A percentile compares a stretch with the other conserved stretches of the same genome.
Evolutionary conservation across 2,329 filamentous ascomycete species (phyloP).

Genomic region (Calonectria multiphialidica): DNA sequence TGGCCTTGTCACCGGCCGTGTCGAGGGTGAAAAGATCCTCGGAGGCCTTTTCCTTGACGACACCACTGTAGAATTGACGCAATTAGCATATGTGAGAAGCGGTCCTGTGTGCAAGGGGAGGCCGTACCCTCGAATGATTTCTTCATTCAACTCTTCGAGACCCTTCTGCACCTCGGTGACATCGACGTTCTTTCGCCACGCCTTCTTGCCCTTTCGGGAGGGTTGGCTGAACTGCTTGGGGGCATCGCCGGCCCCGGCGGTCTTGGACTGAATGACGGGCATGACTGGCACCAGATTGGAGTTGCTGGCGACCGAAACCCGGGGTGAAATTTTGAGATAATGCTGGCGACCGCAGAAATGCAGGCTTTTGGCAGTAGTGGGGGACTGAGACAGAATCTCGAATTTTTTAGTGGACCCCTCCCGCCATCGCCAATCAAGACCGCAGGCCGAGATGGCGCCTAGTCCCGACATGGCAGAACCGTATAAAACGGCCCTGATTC

Average conservation of each 20-base stretch:
- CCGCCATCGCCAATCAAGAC: slow-evolving; percentile 4
- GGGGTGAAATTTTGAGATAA: slow-evolving; percentile 26
- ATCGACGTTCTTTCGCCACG: slow-evolving; percentile 98
- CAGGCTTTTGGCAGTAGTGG: slow-evolving; percentile 35
- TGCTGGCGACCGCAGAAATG: slow-evolving; percentile 28
- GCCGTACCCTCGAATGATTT: slow-evolving; percentile 88
- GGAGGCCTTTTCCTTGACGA: slow-evolving; percentile 85
- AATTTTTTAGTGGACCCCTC: slow-evolving; percentile 45
- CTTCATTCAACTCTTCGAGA: slow-evolving; percentile 85
- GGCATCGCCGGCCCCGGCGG: slow-evolving; percentile 65
- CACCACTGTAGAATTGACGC: slow-evolving; percentile 70
- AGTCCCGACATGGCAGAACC: slow-evolving; percentile 16
- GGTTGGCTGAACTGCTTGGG: slow-evolving; percentile 88
- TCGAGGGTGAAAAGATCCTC: slow-evolving; percentile 90
- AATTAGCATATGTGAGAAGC: slow-evolving; percentile 27
- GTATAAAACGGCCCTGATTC: slow-evolving; percentile 22
- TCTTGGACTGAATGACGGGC: slow-evolving; percentile 64
- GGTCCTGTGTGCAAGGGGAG: not conserved
- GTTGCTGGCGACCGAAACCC: slow-evolving; percentile 28
- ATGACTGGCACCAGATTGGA: slow-evolving; percentile 51
- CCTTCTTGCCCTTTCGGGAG: slow-evolving; percentile 97
- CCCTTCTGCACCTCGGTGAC: slow-evolving; percentile 87
- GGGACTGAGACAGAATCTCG: slow-evolving; percentile 38
- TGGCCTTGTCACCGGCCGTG: slow-evolving; percentile 74
- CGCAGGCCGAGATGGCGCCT: slow-evolving; percentile 14